Conservation (phyloP, 1,284 basidiomycete species). For the Ceratobasidium sp. region DNA sequence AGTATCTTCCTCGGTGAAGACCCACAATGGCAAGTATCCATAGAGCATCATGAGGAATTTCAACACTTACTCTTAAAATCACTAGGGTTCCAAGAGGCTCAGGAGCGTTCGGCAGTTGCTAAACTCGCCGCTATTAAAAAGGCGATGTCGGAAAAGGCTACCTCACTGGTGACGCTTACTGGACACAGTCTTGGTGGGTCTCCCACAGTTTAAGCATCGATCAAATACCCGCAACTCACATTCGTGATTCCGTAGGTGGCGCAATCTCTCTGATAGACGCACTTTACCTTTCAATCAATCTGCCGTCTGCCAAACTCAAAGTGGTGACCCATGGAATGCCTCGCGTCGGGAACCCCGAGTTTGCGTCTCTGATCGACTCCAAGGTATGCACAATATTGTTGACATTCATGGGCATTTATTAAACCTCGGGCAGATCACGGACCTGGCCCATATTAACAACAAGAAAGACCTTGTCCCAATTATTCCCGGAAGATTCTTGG, state of each 20-base stretch:
- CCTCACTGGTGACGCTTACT: slow-evolving; percentile 45
- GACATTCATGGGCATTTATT: not conserved
- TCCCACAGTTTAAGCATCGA: not conserved
- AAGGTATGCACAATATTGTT: slow-evolving; percentile 18
- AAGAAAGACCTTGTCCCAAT: slow-evolving; percentile 41
- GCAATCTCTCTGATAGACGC: slow-evolving; percentile 40
- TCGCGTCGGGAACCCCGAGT: slow-evolving; percentile 47
- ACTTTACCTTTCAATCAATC: slow-evolving; percentile 44
- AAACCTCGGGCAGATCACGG: slow-evolving; percentile 1
- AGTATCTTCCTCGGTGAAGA: slow-evolving; percentile 26
- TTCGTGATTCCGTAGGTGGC: slow-evolving; percentile 4
- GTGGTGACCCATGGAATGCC: slow-evolving; percentile 46
- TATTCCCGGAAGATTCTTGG: slow-evolving; percentile 36
- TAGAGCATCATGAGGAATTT: no score
- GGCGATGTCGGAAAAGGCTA: slow-evolving; percentile 37
- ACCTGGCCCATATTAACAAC: slow-evolving; percentile 33
- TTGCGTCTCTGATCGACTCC: slow-evolving; percentile 42
- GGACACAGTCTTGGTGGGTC: slow-evolving; percentile 46
- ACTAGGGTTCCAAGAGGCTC: slow-evolving; percentile 45
- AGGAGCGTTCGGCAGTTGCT: slow-evolving; percentile 44
- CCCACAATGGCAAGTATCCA: slow-evolving; percentile 30
- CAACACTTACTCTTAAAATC: not conserved
- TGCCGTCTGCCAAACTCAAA: slow-evolving; percentile 46
- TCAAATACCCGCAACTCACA: not conserved
- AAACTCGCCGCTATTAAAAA: slow-evolving; percentile 46